These are phyloP conservation scores for Diplodia intermedia DNA, from an alignment of 2,329 filamentous ascomycete species.

Conservation along the genomic window DNA sequence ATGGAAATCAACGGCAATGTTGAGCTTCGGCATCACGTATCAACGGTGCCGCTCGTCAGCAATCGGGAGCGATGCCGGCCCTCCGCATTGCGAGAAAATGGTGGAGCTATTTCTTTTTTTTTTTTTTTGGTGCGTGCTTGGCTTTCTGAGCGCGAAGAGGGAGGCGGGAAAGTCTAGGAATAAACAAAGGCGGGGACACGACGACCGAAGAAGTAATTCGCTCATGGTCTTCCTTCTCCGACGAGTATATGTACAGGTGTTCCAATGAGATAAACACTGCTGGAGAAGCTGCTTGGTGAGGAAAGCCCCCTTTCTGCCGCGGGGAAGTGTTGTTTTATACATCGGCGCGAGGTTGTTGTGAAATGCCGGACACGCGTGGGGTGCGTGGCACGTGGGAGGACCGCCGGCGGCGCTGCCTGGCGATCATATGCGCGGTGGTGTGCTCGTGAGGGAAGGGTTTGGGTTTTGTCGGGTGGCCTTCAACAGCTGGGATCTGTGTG, in stretches of 20 bases:
- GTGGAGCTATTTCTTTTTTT: not conserved
- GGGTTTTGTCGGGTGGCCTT: not conserved
- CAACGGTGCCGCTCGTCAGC: not conserved
- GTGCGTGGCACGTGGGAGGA: not conserved
- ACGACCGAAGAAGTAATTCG: not conserved
- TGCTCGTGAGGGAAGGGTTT: not conserved
- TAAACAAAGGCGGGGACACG: not conserved
- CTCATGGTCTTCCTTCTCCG: too few relatives aligned
- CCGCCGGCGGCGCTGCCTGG: not conserved
- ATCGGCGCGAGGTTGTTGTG: not conserved
- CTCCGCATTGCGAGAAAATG: not conserved
- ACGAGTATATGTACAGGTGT: too few relatives aligned
- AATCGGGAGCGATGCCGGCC: not conserved
- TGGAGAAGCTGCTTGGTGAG: not conserved
- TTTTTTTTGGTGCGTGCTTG: too few relatives aligned
- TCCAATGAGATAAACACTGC: too few relatives aligned
- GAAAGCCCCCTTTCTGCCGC: not conserved
- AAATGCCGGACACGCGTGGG: not conserved
- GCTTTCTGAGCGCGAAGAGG: not conserved
- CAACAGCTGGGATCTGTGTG: not conserved
- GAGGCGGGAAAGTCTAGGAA: rapidly evolving
- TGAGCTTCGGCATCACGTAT: not conserved
- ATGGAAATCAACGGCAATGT: not conserved
- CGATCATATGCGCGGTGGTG: not conserved
- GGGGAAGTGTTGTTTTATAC: not conserved